Evolutionary conservation across 306 rosid genomes (phyloP).

Genomic region (Vigna radiata): DNA sequence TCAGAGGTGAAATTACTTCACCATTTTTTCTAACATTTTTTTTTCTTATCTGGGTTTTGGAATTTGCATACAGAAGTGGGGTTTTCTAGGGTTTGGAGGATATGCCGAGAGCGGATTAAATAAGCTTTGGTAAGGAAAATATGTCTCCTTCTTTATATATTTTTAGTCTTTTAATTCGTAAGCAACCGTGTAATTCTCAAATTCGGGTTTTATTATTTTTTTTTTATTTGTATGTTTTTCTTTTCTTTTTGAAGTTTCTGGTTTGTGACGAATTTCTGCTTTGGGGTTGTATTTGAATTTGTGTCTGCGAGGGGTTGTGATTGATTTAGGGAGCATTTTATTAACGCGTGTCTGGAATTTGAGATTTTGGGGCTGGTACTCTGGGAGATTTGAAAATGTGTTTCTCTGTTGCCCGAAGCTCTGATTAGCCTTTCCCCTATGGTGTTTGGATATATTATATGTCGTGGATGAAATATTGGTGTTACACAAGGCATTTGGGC

Average conservation of each 20-base stretch:
- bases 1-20: not conserved
- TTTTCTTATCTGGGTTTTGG: slow-evolving; percentile 7
- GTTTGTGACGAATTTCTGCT: not conserved
- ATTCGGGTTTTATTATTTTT: not conserved
- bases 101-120: slow-evolving; percentile 26
- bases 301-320: not conserved
- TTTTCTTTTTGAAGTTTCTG: not conserved
- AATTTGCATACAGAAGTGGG: slow-evolving; percentile 47
- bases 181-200: slow-evolving; percentile 21
- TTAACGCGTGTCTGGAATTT: not conserved
- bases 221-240: slow-evolving; percentile 32
- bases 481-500: slow-evolving; percentile 14
- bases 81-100: slow-evolving; percentile 54
- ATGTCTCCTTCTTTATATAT: not conserved
- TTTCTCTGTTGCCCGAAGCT: not conserved
- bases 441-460: not conserved
- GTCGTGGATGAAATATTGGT: not conserved
- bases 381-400: not conserved
- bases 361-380: slow-evolving; percentile 11
- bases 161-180: slow-evolving; percentile 10
- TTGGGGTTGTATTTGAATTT: slow-evolving; percentile 26
- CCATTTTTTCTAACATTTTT: not conserved
- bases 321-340: not conserved
- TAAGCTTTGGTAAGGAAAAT: slow-evolving; percentile 48
- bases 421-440: not conserved